A percentile compares a stretch with the other conserved stretches of the same genome.
Conservation (phyloP, 2,329 filamentous ascomycete genomes). For the Ophiocordyceps unilateralis region DNA sequence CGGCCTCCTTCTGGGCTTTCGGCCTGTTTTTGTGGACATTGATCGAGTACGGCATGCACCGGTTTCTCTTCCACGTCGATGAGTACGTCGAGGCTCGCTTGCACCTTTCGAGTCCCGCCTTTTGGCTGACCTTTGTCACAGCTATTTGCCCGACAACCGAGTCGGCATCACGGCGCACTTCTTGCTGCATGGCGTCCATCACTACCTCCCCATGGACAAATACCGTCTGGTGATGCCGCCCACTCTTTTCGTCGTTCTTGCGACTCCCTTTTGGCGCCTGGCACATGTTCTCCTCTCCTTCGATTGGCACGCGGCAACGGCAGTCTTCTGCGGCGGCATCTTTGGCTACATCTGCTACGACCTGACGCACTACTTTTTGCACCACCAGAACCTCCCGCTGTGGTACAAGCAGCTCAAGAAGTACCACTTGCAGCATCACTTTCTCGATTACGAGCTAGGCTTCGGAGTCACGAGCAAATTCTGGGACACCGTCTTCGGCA, state of each 20-base stretch:
- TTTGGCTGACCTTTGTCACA: constrained; percentile 16
- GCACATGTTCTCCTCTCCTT: constrained; percentile 69
- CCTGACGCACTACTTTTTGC: constrained; percentile 94
- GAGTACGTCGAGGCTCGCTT: constrained; percentile 38
- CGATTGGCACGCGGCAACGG: constrained; percentile 66
- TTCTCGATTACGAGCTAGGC: constrained; percentile 92
- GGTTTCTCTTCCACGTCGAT: constrained; percentile 89
- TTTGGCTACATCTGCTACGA: constrained; percentile 97
- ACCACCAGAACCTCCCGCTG: constrained; percentile 77
- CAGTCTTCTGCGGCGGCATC: constrained; percentile 75
- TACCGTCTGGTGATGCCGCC: constrained; percentile 96
- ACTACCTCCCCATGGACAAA: constrained; percentile 98
- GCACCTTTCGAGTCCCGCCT: not conserved
- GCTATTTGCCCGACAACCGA: constrained; percentile 79
- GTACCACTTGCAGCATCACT: constrained; percentile 93
- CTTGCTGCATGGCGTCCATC: constrained; percentile 88
- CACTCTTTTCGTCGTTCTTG: constrained; percentile 66
- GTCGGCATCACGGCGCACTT: constrained; percentile 80
- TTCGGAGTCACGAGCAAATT: constrained; percentile 94
- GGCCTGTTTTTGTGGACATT: constrained; percentile 76
- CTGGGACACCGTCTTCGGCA: constrained; percentile 89
- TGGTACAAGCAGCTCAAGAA: constrained; percentile 93
- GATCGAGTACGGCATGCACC: constrained; percentile 75
- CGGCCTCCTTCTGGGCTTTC: constrained; percentile 45
- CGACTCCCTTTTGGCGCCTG: constrained; percentile 81